Conservation (phyloP, 2,329 filamentous ascomycete genomes). For the Emydomyces testavorans region DNA sequence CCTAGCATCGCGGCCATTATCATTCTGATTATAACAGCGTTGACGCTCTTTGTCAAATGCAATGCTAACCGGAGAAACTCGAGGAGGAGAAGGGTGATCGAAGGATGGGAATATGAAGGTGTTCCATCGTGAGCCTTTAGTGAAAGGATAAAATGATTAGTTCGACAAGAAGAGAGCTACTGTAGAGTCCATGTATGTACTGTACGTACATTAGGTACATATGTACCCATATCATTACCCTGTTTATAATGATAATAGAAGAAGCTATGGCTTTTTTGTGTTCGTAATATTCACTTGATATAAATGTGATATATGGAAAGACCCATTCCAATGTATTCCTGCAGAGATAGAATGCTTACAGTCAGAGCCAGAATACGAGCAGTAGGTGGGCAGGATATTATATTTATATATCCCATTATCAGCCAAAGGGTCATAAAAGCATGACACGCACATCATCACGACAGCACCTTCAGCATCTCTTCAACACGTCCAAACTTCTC, state of each 20-base stretch:
- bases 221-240: neutral
- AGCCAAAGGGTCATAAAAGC: no score
- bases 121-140: constrained; percentile 41
- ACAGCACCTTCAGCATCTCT: constrained; percentile 46
- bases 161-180: neutral
- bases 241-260: no score
- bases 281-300: no score
- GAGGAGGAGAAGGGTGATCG: constrained; percentile 39
- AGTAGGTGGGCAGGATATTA: no score
- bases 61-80: constrained; percentile 48
- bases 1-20: constrained; percentile 53
- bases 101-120: constrained; percentile 57
- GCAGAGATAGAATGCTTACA: no score
- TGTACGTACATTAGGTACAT: neutral
- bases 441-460: constrained; percentile 1
- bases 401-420: no score
- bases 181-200: neutral
- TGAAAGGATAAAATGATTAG: neutral
- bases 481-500: constrained; percentile 51
- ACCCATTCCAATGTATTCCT: no score
- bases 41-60: constrained; percentile 54
- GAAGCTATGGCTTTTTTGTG: no score
- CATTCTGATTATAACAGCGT: constrained; percentile 47
- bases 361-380: no score
- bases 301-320: no score